Percentiles rank a stretch among this genome's conserved stretches.
These are phyloP conservation scores for Rhodotorula sp. DNA, from an alignment of 1,284 basidiomycete genomes.

Conservation along the genomic window DNA sequence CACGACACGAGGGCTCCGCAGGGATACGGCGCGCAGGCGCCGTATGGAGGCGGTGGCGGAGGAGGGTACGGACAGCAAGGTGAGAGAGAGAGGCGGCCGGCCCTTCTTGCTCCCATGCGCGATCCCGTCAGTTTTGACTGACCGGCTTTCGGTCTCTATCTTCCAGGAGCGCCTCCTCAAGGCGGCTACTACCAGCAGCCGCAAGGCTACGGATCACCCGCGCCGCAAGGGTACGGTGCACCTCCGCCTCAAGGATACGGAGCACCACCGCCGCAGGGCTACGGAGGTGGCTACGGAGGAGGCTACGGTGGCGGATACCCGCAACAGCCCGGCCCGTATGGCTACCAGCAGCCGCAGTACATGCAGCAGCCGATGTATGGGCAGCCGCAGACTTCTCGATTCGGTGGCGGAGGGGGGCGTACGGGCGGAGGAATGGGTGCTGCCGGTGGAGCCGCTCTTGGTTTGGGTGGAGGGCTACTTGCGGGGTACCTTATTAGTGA, in stretches of 20 bases:
- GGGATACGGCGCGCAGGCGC: neutral
- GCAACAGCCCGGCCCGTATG: neutral
- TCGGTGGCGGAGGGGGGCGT: neutral
- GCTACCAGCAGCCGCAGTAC: conserved; percentile 11
- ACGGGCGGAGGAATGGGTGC: neutral
- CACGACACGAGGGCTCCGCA: neutral
- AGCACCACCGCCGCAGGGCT: conserved; percentile 1
- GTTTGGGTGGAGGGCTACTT: conserved; percentile 6
- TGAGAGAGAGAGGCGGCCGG: too few species aligned
- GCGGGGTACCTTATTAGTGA: too few species aligned
- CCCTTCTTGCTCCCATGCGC: too few species aligned
- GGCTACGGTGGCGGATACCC: neutral
- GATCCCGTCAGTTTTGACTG: too few species aligned
- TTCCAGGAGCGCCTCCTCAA: too few species aligned
- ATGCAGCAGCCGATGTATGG: conserved; percentile 21
- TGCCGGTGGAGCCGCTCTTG: conserved; percentile 16
- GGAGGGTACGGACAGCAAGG: neutral
- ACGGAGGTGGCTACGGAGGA: conserved; percentile 5
- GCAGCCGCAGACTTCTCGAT: conserved; percentile 3
- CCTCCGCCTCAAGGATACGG: conserved; percentile 1
- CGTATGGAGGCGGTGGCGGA: neutral
- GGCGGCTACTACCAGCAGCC: neutral
- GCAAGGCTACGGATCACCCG: too few species aligned
- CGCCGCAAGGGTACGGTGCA: conserved; percentile 5
- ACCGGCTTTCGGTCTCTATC: too few species aligned